phyloP scores from a whole-genome alignment of 2,329 filamentous ascomycete genomes.

The Beauveria brongniartii region DNA sequence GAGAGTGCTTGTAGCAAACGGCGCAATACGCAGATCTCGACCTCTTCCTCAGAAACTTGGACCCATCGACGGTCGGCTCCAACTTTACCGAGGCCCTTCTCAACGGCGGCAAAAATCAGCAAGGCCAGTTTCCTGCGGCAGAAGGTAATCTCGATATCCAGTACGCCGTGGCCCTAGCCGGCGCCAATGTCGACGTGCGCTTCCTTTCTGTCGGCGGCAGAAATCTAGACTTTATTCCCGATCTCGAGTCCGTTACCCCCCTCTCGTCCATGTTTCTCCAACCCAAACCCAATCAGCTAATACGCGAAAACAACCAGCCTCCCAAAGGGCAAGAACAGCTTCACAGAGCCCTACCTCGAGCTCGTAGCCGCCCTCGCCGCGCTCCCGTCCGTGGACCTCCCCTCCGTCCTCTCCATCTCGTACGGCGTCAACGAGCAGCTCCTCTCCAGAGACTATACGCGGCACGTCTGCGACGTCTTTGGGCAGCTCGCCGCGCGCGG shows the following conservation, averaged over 20 bases:
- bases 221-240: constrained; percentile 22
- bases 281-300: not conserved
- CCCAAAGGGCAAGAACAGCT: constrained; percentile 19
- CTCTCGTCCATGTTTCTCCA: not conserved
- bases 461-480: constrained; percentile 46
- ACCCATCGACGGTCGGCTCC: constrained; percentile 40
- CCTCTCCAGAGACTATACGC: constrained; percentile 50
- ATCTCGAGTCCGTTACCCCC: constrained; percentile 27
- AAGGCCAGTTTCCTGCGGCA: constrained; percentile 27
- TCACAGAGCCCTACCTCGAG: constrained; percentile 59
- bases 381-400: constrained; percentile 45
- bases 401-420: constrained; percentile 58
- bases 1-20: constrained; percentile 27
- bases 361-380: constrained; percentile 53
- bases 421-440: constrained; percentile 63
- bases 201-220: constrained; percentile 25
- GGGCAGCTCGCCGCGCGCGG: constrained; percentile 57
- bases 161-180: constrained; percentile 26
- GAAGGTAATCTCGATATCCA: constrained; percentile 33
- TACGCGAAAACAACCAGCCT: constrained; percentile 8
- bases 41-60: constrained; percentile 46
- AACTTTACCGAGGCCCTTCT: constrained; percentile 51
- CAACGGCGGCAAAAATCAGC: constrained; percentile 45
- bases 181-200: constrained; percentile 26
- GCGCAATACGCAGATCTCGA: constrained; percentile 47